These are phyloP conservation scores for Saturnispora mendoncae DNA, from an alignment of 805 yeast species.

Conservation along the genomic window DNA sequence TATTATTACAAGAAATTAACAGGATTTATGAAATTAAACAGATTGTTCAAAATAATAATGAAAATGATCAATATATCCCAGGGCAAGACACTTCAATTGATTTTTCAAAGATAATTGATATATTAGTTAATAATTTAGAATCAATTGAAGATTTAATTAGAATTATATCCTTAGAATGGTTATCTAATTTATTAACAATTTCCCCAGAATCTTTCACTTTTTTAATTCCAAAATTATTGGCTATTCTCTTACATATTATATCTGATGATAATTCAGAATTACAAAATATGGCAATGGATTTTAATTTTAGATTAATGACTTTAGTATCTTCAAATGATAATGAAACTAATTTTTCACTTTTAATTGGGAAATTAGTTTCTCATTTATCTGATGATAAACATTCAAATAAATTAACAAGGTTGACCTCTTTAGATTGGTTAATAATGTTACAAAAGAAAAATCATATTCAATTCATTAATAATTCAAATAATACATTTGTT, in stretches of 20 bases:
- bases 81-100: constrained; percentile 81
- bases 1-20: constrained; percentile 70
- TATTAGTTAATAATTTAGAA: constrained; percentile 72
- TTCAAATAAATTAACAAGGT: constrained; percentile 43
- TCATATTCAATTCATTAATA: constrained; percentile 46
- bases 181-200: constrained; percentile 59
- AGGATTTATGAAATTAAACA: constrained; percentile 63
- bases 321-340: constrained; percentile 32
- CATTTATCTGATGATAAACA: constrained; percentile 30
- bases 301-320: constrained; percentile 50
- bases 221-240: constrained; percentile 64
- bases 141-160: constrained; percentile 70
- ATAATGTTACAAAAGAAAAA: constrained; percentile 68
- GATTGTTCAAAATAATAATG: constrained; percentile 32
- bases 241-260: constrained; percentile 56
- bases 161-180: constrained; percentile 73
- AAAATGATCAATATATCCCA: constrained; percentile 52
- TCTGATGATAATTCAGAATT: constrained; percentile 44
- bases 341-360: constrained; percentile 42
- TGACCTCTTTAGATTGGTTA: constrained; percentile 86
- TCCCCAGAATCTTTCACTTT: constrained; percentile 70
- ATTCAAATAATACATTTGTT: constrained; percentile 58
- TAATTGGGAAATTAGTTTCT: constrained; percentile 60
- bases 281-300: constrained; percentile 43
- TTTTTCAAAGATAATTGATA: constrained; percentile 70